phyloP scores from a whole-genome alignment of 805 yeast species.

The Wickerhamomyces mucosus region DNA sequence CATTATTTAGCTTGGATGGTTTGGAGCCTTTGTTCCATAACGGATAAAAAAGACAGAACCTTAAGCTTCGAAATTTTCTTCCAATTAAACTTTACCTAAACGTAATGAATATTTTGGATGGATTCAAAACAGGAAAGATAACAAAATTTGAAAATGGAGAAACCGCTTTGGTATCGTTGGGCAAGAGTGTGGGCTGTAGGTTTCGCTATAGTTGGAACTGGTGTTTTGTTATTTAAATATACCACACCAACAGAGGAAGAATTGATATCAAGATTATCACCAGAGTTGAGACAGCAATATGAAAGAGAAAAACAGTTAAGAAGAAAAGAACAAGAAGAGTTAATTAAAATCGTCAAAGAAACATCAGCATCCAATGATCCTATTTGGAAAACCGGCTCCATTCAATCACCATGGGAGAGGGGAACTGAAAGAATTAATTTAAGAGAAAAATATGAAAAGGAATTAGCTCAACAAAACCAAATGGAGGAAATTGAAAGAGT shows the following conservation, averaged over 20 bases:
- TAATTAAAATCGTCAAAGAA: slow-evolving; percentile 55
- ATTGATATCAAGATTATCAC: slow-evolving; percentile 62
- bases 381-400: slow-evolving; percentile 71
- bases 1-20: no score
- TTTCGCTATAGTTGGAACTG: slow-evolving; percentile 59
- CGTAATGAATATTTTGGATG: no score
- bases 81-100: no score
- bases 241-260: slow-evolving; percentile 84
- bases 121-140: no score
- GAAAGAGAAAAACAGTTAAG: slow-evolving; percentile 54
- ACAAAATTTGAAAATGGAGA: slow-evolving; percentile 18
- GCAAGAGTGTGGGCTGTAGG: slow-evolving; percentile 49
- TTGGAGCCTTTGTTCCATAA: no score
- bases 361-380: slow-evolving; percentile 68
- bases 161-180: slow-evolving; percentile 52
- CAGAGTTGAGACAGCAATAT: slow-evolving; percentile 73
- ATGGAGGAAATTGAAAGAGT: slow-evolving; percentile 32
- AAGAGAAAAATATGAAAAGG: slow-evolving; percentile 38
- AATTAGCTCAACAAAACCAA: slow-evolving; percentile 33
- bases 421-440: slow-evolving; percentile 26
- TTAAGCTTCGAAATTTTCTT: no score
- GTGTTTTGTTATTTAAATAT: slow-evolving; percentile 61
- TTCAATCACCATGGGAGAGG: slow-evolving; percentile 57
- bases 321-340: slow-evolving; percentile 56
- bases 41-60: no score